A percentile compares a stretch with the other conserved stretches of the same genome.
Evolutionary conservation across 768 basidiomycete genomes (phyloP).

Genomic region (Pleurotus djamor): DNA sequence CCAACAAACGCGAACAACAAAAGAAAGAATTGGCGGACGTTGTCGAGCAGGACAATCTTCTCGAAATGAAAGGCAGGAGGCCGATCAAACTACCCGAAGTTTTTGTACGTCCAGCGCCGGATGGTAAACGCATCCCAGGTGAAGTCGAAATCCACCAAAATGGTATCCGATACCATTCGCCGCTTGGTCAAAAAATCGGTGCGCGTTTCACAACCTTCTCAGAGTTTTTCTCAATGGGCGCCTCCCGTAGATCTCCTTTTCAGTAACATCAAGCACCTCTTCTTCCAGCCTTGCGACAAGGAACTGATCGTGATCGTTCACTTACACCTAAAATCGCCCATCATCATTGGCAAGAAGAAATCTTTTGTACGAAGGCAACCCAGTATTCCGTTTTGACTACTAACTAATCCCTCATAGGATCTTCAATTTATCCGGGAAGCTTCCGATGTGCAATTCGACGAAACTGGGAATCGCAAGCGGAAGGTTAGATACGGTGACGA

Average conservation of each 20-base stretch:
- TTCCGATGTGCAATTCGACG: conserved; percentile 96
- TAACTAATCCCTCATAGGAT: conserved; percentile 49
- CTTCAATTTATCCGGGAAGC: conserved; percentile 99
- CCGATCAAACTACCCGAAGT: conserved; percentile 89
- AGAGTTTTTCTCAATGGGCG: neutral
- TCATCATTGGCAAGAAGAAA: conserved; percentile 99
- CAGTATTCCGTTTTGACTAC: neutral
- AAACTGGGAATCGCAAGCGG: conserved; percentile 98
- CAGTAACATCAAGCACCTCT: conserved; percentile 96
- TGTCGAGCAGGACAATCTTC: conserved; percentile 87
- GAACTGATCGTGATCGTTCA: conserved; percentile 95
- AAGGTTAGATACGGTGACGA: conserved; percentile 98
- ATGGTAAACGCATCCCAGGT: conserved; percentile 94
- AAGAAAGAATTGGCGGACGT: conserved; percentile 99
- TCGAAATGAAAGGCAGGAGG: conserved; percentile 86
- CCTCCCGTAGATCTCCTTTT: conserved; percentile 77
- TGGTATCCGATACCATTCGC: conserved; percentile 90
- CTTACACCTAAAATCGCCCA: conserved; percentile 89
- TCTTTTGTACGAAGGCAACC: conserved; percentile 61
- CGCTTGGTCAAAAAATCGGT: conserved; percentile 91
- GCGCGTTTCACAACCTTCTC: conserved; percentile 20
- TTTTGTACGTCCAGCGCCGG: conserved; percentile 89
- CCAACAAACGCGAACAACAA: conserved; percentile 95
- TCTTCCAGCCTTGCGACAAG: conserved; percentile 98
- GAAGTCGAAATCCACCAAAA: conserved; percentile 99